These are phyloP conservation scores for Calvatia gigantea DNA, from an alignment of 768 basidiomycete genomes.

Conservation along the genomic window DNA sequence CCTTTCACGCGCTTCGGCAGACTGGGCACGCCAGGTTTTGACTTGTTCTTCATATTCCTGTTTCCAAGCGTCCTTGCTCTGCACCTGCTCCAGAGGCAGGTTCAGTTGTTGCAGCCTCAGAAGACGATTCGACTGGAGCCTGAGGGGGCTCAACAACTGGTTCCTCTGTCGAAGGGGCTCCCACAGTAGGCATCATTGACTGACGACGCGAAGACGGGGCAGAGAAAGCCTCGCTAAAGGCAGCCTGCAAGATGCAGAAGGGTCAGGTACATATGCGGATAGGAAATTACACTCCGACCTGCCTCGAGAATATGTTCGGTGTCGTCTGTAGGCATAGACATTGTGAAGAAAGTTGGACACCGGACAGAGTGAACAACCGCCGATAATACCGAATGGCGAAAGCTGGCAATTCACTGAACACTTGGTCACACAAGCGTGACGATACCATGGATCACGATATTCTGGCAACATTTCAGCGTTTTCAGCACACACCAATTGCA, in stretches of 20 bases:
- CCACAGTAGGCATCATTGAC: conserved; percentile 16
- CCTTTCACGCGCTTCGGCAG: conserved; percentile 68
- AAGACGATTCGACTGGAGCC: neutral
- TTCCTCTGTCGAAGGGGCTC: neutral
- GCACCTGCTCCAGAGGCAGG: conserved; percentile 14
- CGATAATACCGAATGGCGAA: too few relatives aligned
- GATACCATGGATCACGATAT: neutral
- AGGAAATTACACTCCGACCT: neutral
- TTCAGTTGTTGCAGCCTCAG: conserved; percentile 4
- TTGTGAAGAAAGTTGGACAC: neutral
- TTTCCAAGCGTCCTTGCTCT: conserved; percentile 54
- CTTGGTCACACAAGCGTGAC: conserved; percentile 11
- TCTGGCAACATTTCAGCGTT: neutral
- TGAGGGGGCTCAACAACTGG: neutral
- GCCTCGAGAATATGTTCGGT: conserved; percentile 10
- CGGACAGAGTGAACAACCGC: neutral
- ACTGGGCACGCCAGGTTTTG: conserved; percentile 66
- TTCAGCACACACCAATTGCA: neutral
- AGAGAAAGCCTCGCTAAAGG: conserved; percentile 27
- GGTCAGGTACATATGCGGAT: neutral
- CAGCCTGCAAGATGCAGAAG: conserved; percentile 16
- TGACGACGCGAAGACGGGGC: conserved; percentile 26
- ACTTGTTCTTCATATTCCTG: conserved; percentile 66
- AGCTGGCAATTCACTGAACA: neutral
- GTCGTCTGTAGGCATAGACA: conserved; percentile 1